phyloP scores from a whole-genome alignment of 768 basidiomycete genomes.

The Suillus variegatus region DNA sequence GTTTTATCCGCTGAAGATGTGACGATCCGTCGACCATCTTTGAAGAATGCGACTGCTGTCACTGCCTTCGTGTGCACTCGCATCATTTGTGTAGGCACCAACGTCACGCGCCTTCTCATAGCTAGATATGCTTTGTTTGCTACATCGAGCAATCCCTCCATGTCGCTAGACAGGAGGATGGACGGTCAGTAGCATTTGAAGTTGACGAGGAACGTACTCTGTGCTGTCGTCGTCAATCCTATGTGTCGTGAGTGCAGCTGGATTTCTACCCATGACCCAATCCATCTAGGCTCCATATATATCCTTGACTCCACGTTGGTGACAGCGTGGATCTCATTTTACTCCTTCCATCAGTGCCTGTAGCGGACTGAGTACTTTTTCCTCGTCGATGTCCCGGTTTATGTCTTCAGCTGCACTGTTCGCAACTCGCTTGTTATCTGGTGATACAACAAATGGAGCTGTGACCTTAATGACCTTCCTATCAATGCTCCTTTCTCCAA shows the following conservation, averaged over 20 bases:
- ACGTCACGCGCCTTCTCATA: background rate
- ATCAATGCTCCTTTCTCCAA: too few relatives aligned
- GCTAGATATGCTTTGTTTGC: background rate
- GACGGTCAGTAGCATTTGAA: background rate
- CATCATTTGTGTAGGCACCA: background rate
- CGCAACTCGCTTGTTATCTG: too few relatives aligned
- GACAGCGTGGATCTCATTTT: background rate
- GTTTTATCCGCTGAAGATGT: slow-evolving; percentile 25
- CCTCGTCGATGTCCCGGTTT: too few relatives aligned
- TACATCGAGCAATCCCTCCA: background rate
- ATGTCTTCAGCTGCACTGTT: too few relatives aligned
- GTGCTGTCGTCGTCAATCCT: background rate
- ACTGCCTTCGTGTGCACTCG: background rate
- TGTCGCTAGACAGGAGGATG: background rate
- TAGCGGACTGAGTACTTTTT: too few relatives aligned
- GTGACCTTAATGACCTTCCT: too few relatives aligned
- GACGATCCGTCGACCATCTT: slow-evolving; percentile 25
- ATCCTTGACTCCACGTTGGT: background rate
- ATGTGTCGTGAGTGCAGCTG: background rate
- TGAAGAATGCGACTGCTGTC: slow-evolving; percentile 27
- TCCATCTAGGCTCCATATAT: background rate
- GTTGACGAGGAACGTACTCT: background rate
- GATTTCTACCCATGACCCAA: background rate
- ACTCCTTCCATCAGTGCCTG: too few relatives aligned
- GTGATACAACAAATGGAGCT: too few relatives aligned